Base-by-base conservation (phyloP, 192 early-diverging fungal genomes). In the Fimicolochytrium jonesii region DNA sequence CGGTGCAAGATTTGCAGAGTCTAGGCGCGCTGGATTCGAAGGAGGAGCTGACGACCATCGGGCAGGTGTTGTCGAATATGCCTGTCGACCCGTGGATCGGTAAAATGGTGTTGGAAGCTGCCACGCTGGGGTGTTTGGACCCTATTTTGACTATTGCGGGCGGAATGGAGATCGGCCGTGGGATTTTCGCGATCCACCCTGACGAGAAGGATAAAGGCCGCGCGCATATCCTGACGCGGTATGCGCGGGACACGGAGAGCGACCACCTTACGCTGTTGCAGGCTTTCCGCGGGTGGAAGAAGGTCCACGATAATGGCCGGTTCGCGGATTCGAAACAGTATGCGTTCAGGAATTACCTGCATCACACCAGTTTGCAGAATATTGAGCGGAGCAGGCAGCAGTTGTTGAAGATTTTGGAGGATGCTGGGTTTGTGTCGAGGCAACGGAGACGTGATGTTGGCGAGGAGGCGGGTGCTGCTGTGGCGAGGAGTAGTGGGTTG, bases 31-130 rank as follows among this genome's bases (percentile, higher is more conserved):
- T 78, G 2, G 57, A 43, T 45, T 70, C 30, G 6, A 29, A 59
- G 2, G 85, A 88, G 52, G 57, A 74, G 9, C 52, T 89, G 31
- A 89, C 87, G 0, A 68, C 85, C 0, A 59, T 89, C n/a, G 87
- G 87, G 18, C 72, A 77, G 26, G 72, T 82, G n/a, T 59, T 89
- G 22, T 58, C 73, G 7, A 71, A 77, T 0, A 67, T 89, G 30
- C 87, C 86, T 5, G 73, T 86, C 10, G 86, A 89, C 49, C 86
- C 86, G 3, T 85, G 83, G 68, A 79, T 89, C 31, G 83, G 83
- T n/a, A 81, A 86, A 37, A 79, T 86, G 56, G 67, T 89, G 26
- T 63, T 94, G 20, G 79, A 86, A 49, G 91, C 85, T 6, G 81
- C 89, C 0, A 72, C 88, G 13, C 86, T 91, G 61, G 75, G 86